Percentiles rank a stretch among this genome's conserved stretches.
phyloP scores from a whole-genome alignment of 768 basidiomycete species.

The Tulasnella calospora region DNA sequence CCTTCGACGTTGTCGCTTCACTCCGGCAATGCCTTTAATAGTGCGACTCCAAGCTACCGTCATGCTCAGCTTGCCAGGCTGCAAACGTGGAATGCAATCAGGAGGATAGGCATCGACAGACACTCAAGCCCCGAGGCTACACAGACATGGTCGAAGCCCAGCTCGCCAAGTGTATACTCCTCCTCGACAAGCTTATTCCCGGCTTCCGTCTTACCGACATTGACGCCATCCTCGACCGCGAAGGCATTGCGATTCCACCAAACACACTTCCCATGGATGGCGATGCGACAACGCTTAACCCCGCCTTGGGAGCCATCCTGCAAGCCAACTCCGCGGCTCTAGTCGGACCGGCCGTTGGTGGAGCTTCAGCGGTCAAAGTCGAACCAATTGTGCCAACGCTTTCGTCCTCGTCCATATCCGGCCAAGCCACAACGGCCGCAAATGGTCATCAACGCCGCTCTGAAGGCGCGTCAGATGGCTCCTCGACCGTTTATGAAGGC shows the following conservation, averaged over 20 bases:
- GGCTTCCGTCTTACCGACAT: slow-evolving; percentile 62
- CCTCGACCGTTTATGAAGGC: slow-evolving; percentile 29
- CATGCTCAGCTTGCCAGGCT: slow-evolving; percentile 78
- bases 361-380: slow-evolving; percentile 13
- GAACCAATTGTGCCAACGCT: slow-evolving; percentile 13
- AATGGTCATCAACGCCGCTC: slow-evolving; percentile 33
- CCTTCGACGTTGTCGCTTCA: slow-evolving; percentile 30
- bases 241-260: slow-evolving; percentile 12
- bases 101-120: slow-evolving; percentile 83
- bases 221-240: slow-evolving; percentile 51
- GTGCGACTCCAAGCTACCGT: slow-evolving; percentile 88
- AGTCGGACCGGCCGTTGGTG: neutral
- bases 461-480: neutral
- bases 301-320: slow-evolving; percentile 20
- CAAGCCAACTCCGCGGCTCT: slow-evolving; percentile 13
- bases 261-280: neutral
- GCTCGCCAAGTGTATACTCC: slow-evolving; percentile 69
- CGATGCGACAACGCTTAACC: neutral
- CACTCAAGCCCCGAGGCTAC: slow-evolving; percentile 77
- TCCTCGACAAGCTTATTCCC: slow-evolving; percentile 66
- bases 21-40: slow-evolving; percentile 33
- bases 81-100: slow-evolving; percentile 78
- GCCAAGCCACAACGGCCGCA: slow-evolving; percentile 41
- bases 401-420: neutral
- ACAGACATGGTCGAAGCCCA: slow-evolving; percentile 77